Evolutionary conservation across 768 basidiomycete genomes (phyloP), one percentile per base, ranked within the genome.

Genomic region (Termitomyces sp.): DNA sequence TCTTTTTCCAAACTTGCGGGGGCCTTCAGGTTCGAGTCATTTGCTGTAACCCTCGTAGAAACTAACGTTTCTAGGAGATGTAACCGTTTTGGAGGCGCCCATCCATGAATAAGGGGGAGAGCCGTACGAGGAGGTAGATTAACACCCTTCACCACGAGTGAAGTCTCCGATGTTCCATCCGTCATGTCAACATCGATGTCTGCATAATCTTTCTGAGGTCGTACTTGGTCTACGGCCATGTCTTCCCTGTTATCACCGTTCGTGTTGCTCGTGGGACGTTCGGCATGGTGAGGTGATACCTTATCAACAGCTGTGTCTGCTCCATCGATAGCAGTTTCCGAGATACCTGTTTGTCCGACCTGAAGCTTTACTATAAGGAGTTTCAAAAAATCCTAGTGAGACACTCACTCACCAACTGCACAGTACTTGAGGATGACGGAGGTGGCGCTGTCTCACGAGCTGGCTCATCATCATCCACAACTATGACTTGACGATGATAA

Each of bases 341-440:
- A n/a, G n/a, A n/a, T 19, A 51, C 17, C 37, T 29, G 37, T 14
- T 27, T 27, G 37, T 29, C 6, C 37, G 3, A 29, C 25, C 50
- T 38, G n/a, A n/a, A 38, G n/a, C 25, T 27, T 27, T 25, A n/a
- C 40, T 29, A 12, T 12, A 7, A 51, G 25, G 16, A 1, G 10
- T 12, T 51, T 40, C 11, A 6, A 4, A n/a, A 38, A 29, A 7
- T n/a, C 25, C 21, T 27, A 11, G 21, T n/a, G 19, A 37, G 9
- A n/a, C 21, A 8, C 54, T 37, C 21, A 8, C 54, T 37, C 41
- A 60, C 59, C 59, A 37, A 32, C 8, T 41, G 40, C n/a, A 21
- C 27, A 25, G 23, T 21, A 11, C 34, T 38, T 32, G 40, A 44
- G 14, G 54, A 17, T 23, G 49, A 19, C 12, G 37, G 50, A 27